phyloP scores from a whole-genome alignment of 2,329 filamentous ascomycete species.

The Trichocomaceae sp. region DNA sequence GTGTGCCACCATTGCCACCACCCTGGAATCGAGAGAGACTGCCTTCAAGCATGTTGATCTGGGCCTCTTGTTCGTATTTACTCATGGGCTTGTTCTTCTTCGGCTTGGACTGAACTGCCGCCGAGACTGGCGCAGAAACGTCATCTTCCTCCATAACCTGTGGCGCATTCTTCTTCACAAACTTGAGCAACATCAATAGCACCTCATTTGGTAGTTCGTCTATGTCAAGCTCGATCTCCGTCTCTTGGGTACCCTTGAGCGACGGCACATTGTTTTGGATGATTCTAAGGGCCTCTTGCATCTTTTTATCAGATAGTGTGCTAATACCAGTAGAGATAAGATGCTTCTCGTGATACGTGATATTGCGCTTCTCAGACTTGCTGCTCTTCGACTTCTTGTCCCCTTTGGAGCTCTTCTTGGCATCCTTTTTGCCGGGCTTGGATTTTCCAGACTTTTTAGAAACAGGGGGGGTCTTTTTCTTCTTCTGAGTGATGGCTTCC shows the following conservation, averaged over 20 bases:
- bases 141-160: conserved; percentile 37
- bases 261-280: conserved; percentile 78
- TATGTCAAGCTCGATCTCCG: conserved; percentile 44
- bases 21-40: conserved; percentile 42
- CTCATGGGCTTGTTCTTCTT: conserved; percentile 50
- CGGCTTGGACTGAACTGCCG: conserved; percentile 35
- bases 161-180: conserved; percentile 43
- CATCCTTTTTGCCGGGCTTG: conserved; percentile 41
- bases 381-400: conserved; percentile 39
- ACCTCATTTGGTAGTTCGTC: conserved; percentile 45
- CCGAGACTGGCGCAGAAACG: conserved; percentile 24
- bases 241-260: conserved; percentile 52
- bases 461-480: conserved; percentile 51
- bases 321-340: conserved; percentile 82
- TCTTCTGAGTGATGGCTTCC: conserved; percentile 50
- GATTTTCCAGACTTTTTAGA: conserved; percentile 45
- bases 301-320: conserved; percentile 68
- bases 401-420: conserved; percentile 51
- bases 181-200: conserved; percentile 39
- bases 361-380: conserved; percentile 53
- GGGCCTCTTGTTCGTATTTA: conserved; percentile 45
- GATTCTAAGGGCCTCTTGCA: conserved; percentile 75
- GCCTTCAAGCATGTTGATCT: conserved; percentile 44
- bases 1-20: conserved; percentile 31
- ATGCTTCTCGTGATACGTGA: conserved; percentile 77